Base-by-base conservation (phyloP, 768 basidiomycete species). In the Xerocomus potaroensis region DNA sequence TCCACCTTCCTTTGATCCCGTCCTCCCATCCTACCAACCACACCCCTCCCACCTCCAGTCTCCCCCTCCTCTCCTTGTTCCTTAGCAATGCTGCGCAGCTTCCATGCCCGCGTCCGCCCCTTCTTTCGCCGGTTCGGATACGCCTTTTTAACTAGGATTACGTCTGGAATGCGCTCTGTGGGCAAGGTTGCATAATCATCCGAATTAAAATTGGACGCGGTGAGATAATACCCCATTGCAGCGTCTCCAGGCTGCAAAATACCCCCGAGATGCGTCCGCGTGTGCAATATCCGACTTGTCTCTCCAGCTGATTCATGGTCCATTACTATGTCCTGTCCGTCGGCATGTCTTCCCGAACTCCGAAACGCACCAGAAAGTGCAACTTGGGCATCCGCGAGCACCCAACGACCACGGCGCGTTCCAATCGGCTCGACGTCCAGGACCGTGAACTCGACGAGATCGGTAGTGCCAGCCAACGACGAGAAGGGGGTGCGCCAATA, bases 401-500 rank as follows among this genome's bases (percentile, higher is more conserved):
- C 80, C 68, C 79, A 84, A 60, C 91, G 92, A 15, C 90, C 91
- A 40, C 73, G 66, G 41, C 75, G 69, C 5, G 62, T 80, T 60
- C 79, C 74, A 14, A 92, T 85, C 0, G 88, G 85, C 65, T 97
- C 96, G 57, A 98, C 76, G 66, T 98, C 96, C 49, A 98, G 78
- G 0, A 99, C 82, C 22, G 92, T 88, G 69, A 98, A 98, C 68
- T 97, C 95, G 44, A 92, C 80, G 41, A 97, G 81, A 58, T 96
- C 92, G 4, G 84, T 78, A 14, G 88, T 77, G 27, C 77, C 78
- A 1, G 93, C 89, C 14, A 99, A 79, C 1, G 89, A 72, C 27
- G 88, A 80, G 69, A 98, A 95, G 0, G 95, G 86, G 3, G 78
- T 67, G n/a, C 96, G 83, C 94, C 94, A 99, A 71, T 90, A 99